Base-by-base conservation (phyloP, 768 basidiomycete genomes). In the Russula vinacea region DNA sequence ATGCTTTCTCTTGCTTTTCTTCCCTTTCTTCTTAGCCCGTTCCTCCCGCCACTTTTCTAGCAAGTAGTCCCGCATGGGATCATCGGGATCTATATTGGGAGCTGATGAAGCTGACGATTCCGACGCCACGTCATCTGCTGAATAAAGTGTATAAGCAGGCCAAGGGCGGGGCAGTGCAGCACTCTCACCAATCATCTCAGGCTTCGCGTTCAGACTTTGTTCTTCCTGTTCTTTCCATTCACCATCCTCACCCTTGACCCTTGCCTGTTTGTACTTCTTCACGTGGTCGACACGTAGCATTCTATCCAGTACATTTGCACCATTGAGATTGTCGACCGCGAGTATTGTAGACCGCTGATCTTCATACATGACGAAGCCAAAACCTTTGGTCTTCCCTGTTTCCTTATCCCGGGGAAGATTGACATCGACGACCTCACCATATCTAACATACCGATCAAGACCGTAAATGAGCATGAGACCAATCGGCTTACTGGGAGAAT, bases 321-420 rank as follows among this genome's bases (percentile, higher is more conserved):
- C 97, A 71, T 97, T 98, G 75, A 99, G 86, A 78, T 99, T 99
- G 78, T 99, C 97, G 66, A 99, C 96, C 10, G 97, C 97, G 55
- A 99, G 81, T 56, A 98, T 75, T 7, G 97, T 99, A 64, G 93
- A 96, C 54, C 93, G 84, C 77, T 99, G 97, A 75, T 99, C 94
- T 76, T 96, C 94, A 75, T 98, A 99, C 97, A 98, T 98, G 67
- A 98, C 80, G 78, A 98, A 99, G 10, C 85, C 95, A 73, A 98
- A 99, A 2, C 97, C 97, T 71, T 78, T 86, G 0, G 88, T 80
- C 72, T 96, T 95, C 29, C 94, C 93, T 0, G 96, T 96, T 60
- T 88, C 81, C 73, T 94, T 95, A 78, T 97, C 94, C 55, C 95
- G 83, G 33, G 97, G 95, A 76, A 99, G 81, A 73, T 98, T 94